A percentile compares a stretch with the other conserved stretches of the same genome.
Conservation (phyloP, 768 basidiomycete species). For the Phaeotremella skinneri region DNA sequence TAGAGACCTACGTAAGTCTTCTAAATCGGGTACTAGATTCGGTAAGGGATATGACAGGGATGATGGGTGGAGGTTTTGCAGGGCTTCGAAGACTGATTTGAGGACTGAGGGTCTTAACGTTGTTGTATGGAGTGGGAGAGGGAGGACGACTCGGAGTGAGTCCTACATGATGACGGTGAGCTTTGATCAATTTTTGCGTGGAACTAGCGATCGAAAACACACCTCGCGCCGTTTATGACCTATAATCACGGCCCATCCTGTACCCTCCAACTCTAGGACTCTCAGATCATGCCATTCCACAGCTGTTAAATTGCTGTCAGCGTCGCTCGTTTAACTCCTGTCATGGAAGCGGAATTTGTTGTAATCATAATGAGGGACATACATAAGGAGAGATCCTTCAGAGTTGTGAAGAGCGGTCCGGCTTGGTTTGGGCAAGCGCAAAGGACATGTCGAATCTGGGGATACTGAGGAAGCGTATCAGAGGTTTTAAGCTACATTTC, state of each 20-base stretch:
- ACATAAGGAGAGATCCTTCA: conserved; percentile 48
- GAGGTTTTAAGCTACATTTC: conserved; percentile 1
- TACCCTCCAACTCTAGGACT: conserved; percentile 16
- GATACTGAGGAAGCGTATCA: conserved; percentile 22
- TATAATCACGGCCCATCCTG: conserved; percentile 43
- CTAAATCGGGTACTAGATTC: conserved; percentile 17
- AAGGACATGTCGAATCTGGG: conserved; percentile 23
- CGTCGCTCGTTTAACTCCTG: background rate
- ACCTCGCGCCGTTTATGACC: conserved; percentile 44
- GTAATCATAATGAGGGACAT: conserved; percentile 11
- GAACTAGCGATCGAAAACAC: background rate
- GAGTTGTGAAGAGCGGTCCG: conserved; percentile 41
- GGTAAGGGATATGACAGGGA: conserved; percentile 25
- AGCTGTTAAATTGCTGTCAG: conserved; percentile 21
- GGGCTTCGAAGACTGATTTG: conserved; percentile 33
- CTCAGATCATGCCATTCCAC: conserved; percentile 49
- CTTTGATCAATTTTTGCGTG: too few relatives aligned
- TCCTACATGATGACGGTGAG: conserved; percentile 29
- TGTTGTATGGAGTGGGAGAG: conserved; percentile 45
- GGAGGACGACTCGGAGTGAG: conserved; percentile 41
- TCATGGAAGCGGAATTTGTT: background rate
- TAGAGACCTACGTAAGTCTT: conserved; percentile 18
- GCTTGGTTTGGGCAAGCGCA: conserved; percentile 41
- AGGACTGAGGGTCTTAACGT: conserved; percentile 42
- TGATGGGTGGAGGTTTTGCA: conserved; percentile 12